phyloP scores from a whole-genome alignment of 306 rosid species.

The Cercis canadensis region DNA sequence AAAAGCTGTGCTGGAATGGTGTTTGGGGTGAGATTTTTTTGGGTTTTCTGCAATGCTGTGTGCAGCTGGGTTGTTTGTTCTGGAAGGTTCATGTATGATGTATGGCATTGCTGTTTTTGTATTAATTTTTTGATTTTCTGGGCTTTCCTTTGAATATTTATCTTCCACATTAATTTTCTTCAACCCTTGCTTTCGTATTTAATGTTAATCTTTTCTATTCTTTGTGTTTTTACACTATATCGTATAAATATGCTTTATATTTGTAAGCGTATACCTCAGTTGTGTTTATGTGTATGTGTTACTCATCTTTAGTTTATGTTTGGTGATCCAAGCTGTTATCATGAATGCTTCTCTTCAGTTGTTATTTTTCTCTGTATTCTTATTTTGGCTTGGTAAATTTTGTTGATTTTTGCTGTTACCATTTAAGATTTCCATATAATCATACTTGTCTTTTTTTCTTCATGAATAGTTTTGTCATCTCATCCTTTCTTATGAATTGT shows the following conservation, averaged over 20 bases:
- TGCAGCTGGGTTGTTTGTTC: too few relatives aligned
- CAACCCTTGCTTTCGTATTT: too few relatives aligned
- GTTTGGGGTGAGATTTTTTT: background rate
- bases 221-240: background rate
- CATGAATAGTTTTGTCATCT: too few relatives aligned
- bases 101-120: background rate
- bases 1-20: background rate
- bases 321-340: background rate
- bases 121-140: background rate
- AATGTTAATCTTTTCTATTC: background rate
- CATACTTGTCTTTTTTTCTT: too few relatives aligned
- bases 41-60: background rate
- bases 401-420: too few relatives aligned
- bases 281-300: background rate
- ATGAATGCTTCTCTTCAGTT: background rate
- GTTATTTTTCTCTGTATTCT: constrained; percentile 1
- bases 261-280: background rate
- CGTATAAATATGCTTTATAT: background rate
- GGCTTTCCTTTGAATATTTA: background rate
- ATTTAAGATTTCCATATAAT: too few relatives aligned
- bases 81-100: background rate
- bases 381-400: background rate
- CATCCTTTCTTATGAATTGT: background rate
- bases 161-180: background rate
- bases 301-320: background rate